phyloP scores from a whole-genome alignment of 2,329 filamentous ascomycete genomes.

The Penicillium decumbens region DNA sequence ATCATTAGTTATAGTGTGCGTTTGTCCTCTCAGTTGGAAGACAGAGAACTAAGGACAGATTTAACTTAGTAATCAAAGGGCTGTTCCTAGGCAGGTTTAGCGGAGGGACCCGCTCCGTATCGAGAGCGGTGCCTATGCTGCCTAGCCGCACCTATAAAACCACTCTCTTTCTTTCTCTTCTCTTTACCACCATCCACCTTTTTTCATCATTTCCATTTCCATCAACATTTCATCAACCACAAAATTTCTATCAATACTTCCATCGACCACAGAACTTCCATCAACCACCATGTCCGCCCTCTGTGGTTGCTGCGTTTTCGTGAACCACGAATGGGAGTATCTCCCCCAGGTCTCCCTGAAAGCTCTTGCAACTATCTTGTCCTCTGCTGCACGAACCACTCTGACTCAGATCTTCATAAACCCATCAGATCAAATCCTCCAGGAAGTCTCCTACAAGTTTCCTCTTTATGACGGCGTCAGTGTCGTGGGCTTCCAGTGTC shows the following conservation, averaged over 20 bases:
- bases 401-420: slow-evolving; percentile 61
- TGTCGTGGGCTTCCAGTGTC: slow-evolving; percentile 64
- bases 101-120: background rate
- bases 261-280: too few relatives aligned
- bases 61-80: too few relatives aligned
- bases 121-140: background rate
- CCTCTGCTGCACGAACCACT: slow-evolving; percentile 50
- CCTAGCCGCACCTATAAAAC: background rate
- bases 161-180: background rate
- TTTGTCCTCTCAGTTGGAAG: too few relatives aligned
- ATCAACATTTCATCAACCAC: background rate
- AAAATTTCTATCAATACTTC: too few relatives aligned
- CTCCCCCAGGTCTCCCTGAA: slow-evolving; percentile 57
- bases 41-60: too few relatives aligned
- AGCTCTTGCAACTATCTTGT: slow-evolving; percentile 58
- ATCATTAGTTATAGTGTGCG: too few relatives aligned
- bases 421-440: slow-evolving; percentile 44
- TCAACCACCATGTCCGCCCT: background rate
- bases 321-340: slow-evolving; percentile 35
- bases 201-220: background rate
- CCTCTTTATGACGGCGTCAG: slow-evolving; percentile 69
- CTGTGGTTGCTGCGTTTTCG: slow-evolving; percentile 8
- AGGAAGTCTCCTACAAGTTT: slow-evolving; percentile 62
- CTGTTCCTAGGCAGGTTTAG: background rate
- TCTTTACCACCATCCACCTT: background rate